Conservation (phyloP, 2,329 filamentous ascomycete species). For the Penicillium sp. region DNA sequence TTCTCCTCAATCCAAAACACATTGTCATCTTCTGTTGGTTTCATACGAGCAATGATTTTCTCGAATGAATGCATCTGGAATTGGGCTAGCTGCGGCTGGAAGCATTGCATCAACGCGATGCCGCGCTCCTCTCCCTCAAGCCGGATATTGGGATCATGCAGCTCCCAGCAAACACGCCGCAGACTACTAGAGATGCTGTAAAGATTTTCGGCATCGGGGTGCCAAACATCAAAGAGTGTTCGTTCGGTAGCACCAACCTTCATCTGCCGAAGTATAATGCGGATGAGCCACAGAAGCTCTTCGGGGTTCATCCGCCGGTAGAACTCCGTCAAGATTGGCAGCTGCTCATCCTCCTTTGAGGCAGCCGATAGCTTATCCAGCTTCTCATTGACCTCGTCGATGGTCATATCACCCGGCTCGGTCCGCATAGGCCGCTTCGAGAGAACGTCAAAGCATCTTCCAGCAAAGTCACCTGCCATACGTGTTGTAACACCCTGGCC, state of each 20-base stretch:
- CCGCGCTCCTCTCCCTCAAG: slow-evolving; percentile 74
- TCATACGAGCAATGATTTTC: slow-evolving; percentile 70
- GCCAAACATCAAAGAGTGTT: slow-evolving; percentile 81
- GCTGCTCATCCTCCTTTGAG: slow-evolving; percentile 77
- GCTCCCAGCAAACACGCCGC: slow-evolving; percentile 89
- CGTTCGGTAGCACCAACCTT: slow-evolving; percentile 78
- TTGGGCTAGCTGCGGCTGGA: slow-evolving; percentile 91
- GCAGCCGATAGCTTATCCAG: slow-evolving; percentile 75
- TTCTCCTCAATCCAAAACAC: slow-evolving; percentile 99
- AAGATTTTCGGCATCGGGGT: slow-evolving; percentile 71
- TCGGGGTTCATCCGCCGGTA: slow-evolving; percentile 91
- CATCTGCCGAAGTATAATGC: slow-evolving; percentile 83
- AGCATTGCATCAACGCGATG: slow-evolving; percentile 86
- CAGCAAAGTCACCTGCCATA: slow-evolving; percentile 87
- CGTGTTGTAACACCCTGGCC: slow-evolving; percentile 63
- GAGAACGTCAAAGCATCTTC: slow-evolving; percentile 81
- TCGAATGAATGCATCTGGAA: slow-evolving; percentile 84
- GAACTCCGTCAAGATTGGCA: slow-evolving; percentile 77
- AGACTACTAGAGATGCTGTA: slow-evolving; percentile 92
- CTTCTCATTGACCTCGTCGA: slow-evolving; percentile 84
- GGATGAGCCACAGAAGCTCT: slow-evolving; percentile 90
- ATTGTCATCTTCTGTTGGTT: slow-evolving; percentile 65
- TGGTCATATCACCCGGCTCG: slow-evolving; percentile 73
- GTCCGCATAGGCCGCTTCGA: slow-evolving; percentile 77
- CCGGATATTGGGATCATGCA: slow-evolving; percentile 70